Conservation (phyloP, 2,329 filamentous ascomycete genomes). For the Aspergillus sp. region DNA sequence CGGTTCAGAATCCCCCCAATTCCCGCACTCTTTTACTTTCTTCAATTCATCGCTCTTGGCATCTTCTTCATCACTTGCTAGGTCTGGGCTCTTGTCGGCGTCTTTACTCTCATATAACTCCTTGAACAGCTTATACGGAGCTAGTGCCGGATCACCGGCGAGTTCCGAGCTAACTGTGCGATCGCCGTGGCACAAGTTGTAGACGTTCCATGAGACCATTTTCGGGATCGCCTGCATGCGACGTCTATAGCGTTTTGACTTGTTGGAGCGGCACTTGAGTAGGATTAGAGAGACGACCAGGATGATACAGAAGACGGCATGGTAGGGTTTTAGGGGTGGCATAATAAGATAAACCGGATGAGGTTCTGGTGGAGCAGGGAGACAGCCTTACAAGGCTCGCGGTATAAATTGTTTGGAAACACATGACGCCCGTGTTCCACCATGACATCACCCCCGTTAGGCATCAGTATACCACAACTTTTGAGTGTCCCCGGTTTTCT, state of each 20-base stretch:
- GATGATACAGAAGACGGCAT: not conserved
- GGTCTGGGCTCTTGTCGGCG: slow-evolving; percentile 20
- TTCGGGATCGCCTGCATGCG: not conserved
- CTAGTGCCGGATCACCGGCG: slow-evolving; percentile 52
- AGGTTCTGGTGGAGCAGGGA: too few relatives aligned
- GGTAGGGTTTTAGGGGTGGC: not conserved
- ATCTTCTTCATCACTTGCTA: slow-evolving; percentile 22
- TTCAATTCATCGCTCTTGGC: slow-evolving; percentile 48
- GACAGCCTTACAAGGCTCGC: not conserved
- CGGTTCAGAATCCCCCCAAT: slow-evolving; percentile 63
- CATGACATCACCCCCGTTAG: too few relatives aligned
- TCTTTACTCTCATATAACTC: slow-evolving; percentile 51
- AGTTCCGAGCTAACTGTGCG: slow-evolving; percentile 60
- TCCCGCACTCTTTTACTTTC: slow-evolving; percentile 61
- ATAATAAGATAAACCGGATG: not conserved
- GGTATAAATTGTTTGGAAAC: not conserved
- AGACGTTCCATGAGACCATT: slow-evolving; percentile 31
- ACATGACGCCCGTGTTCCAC: too few relatives aligned
- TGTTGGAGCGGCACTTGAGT: not conserved
- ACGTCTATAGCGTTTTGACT: not conserved
- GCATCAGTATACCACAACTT: too few relatives aligned
- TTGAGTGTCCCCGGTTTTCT: too few relatives aligned
- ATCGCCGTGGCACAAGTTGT: slow-evolving; percentile 52
- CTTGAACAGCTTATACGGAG: slow-evolving; percentile 57
- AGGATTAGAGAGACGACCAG: not conserved